These are phyloP conservation scores for Yarrowia yakushimensis DNA, from an alignment of 805 yeast genomes.

Conservation along the genomic window DNA sequence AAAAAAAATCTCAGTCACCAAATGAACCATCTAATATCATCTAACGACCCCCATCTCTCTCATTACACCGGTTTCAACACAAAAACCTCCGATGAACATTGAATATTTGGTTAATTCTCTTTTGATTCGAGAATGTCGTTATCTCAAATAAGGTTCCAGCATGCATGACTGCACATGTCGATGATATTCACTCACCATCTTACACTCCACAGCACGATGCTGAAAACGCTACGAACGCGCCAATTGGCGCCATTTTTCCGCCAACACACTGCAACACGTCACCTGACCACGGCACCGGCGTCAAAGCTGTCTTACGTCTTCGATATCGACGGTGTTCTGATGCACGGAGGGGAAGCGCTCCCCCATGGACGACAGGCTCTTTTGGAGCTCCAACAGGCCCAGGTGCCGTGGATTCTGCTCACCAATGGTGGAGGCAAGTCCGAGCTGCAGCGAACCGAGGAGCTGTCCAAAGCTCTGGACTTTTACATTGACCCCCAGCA, in stretches of 20 bases:
- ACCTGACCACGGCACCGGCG: neutral
- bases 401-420: constrained; percentile 74
- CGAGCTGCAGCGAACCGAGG: constrained; percentile 58
- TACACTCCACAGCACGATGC: neutral
- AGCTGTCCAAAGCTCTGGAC: constrained; percentile 47
- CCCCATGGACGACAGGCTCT: constrained; percentile 63
- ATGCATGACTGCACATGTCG: neutral
- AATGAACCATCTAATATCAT: too few species aligned
- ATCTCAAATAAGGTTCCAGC: neutral
- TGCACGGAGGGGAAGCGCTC: constrained; percentile 68
- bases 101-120: too few species aligned
- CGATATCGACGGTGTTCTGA: constrained; percentile 77
- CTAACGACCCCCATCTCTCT: too few species aligned
- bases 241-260: neutral
- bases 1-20: too few species aligned
- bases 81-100: too few species aligned
- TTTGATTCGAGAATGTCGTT: too few species aligned
- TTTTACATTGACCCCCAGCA: constrained; percentile 48
- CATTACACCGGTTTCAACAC: too few species aligned
- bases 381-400: constrained; percentile 47
- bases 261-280: neutral
- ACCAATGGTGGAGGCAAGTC: constrained; percentile 88
- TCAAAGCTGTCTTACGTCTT: constrained; percentile 13
- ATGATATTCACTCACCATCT: neutral
- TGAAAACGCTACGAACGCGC: neutral